These are phyloP conservation scores for Suhomyces tanzawaensis DNA, from an alignment of 805 yeast genomes.

Conservation along the genomic window DNA sequence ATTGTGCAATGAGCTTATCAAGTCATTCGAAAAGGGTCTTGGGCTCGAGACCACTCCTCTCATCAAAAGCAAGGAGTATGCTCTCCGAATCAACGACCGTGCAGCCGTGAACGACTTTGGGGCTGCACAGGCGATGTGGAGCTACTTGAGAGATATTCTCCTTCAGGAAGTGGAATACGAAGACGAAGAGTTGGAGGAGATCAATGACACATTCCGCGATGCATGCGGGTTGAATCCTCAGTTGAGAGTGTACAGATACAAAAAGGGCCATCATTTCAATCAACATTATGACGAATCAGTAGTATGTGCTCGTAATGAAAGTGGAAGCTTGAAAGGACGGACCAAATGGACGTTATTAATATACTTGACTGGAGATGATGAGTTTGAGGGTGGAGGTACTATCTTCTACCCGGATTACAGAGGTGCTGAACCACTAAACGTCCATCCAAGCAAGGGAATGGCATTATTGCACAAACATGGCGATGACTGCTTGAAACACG, in stretches of 20 bases:
- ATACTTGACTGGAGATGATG: slow-evolving; percentile 56
- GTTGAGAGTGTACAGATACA: slow-evolving; percentile 53
- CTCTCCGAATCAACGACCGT: slow-evolving; percentile 58
- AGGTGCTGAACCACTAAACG: slow-evolving; percentile 24
- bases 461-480: slow-evolving; percentile 66
- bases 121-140: slow-evolving; percentile 43
- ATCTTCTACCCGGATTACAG: slow-evolving; percentile 41
- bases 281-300: slow-evolving; percentile 63
- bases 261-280: slow-evolving; percentile 56
- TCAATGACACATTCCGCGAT: slow-evolving; percentile 26
- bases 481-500: slow-evolving; percentile 60
- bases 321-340: slow-evolving; percentile 26
- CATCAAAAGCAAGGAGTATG: slow-evolving; percentile 50
- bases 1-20: slow-evolving; percentile 40
- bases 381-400: slow-evolving; percentile 59
- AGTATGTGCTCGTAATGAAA: slow-evolving; percentile 23
- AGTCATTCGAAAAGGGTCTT: slow-evolving; percentile 25
- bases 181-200: slow-evolving; percentile 22
- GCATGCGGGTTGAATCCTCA: slow-evolving; percentile 56
- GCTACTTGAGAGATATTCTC: slow-evolving; percentile 32
- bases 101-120: slow-evolving; percentile 36
- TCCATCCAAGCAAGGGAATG: slow-evolving; percentile 53
- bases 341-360: slow-evolving; percentile 62
- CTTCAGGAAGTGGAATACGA: slow-evolving; percentile 27
- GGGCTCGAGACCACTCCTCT: slow-evolving; percentile 48